A percentile compares a stretch with the other conserved stretches of the same genome.
Evolutionary conservation across 371 early-diverging fungal species (phyloP).

Genomic region (Mortierella sp.): DNA sequence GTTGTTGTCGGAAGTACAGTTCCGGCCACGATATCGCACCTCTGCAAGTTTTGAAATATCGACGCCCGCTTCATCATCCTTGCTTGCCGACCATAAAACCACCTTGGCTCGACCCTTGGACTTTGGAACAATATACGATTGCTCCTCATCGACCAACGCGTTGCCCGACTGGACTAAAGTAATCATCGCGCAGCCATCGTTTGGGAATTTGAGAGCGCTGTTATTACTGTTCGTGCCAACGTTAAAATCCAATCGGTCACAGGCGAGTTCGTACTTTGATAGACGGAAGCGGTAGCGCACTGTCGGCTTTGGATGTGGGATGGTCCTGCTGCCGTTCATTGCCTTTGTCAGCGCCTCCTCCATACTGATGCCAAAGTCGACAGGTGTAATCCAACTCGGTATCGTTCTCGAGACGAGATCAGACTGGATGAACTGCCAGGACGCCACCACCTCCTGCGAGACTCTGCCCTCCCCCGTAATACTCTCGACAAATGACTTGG

Average conservation of each 20-base stretch:
- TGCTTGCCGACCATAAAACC: background rate
- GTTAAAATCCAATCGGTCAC: conserved; percentile 10
- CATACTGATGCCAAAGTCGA: background rate
- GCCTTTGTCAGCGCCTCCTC: conserved; percentile 11
- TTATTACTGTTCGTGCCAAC: background rate
- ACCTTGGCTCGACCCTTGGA: conserved; percentile 17
- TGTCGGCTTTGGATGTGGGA: conserved; percentile 1
- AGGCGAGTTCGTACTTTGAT: conserved; percentile 13
- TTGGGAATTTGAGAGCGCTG: background rate
- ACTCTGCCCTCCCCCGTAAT: background rate
- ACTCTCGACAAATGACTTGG: background rate
- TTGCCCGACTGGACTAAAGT: background rate
- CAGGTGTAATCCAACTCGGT: conserved; percentile 8
- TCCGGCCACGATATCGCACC: background rate
- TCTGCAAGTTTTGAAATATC: too few species aligned
- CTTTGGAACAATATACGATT: conserved; percentile 2
- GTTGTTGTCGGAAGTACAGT: background rate
- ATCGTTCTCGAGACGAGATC: background rate
- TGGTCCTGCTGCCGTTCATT: background rate
- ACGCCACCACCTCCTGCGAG: conserved; percentile 11
- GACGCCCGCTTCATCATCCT: background rate
- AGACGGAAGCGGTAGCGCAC: background rate
- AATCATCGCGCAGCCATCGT: conserved; percentile 12
- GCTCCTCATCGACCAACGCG: background rate
- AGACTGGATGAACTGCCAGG: background rate